Evolutionary conservation across 2,329 filamentous ascomycete species (phyloP).

Genomic region (Colletotrichum kahawae): DNA sequence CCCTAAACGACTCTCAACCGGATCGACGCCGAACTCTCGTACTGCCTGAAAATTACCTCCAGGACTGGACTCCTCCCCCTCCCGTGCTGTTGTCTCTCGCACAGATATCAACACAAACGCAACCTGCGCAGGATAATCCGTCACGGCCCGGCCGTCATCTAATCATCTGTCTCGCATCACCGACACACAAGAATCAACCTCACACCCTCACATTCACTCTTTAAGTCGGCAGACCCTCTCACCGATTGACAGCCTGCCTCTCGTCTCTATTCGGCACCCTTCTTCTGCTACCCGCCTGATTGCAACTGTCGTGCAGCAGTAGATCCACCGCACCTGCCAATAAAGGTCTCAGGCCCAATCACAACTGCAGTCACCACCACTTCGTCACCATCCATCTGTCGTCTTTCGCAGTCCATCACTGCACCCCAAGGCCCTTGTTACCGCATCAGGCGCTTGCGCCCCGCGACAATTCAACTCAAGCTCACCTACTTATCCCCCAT

Average conservation of each 20-base stretch:
- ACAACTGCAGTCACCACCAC: slow-evolving; percentile 3
- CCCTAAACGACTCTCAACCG: not conserved
- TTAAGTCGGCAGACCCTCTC: not conserved
- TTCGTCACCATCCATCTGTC: slow-evolving; percentile 7
- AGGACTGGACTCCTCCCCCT: slow-evolving; percentile 25
- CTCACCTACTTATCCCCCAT: not conserved
- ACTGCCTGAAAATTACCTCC: not conserved
- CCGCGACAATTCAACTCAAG: not conserved
- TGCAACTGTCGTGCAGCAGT: slow-evolving; percentile 20
- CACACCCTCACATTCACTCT: not conserved
- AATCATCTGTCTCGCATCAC: not conserved
- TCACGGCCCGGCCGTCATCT: slow-evolving; percentile 7
- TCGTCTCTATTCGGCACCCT: not conserved
- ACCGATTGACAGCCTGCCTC: not conserved
- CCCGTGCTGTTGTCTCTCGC: not conserved
- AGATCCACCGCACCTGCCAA: slow-evolving; percentile 17
- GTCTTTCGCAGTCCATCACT: not conserved
- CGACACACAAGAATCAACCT: not conserved
- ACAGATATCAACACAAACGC: not conserved
- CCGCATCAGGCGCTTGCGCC: slow-evolving; percentile 7
- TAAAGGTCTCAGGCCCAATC: slow-evolving; percentile 16
- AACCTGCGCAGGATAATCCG: not conserved
- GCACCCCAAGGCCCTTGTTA: not conserved
- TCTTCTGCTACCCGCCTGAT: slow-evolving; percentile 1
- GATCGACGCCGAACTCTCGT: slow-evolving; percentile 1